A percentile compares a stretch with the other conserved stretches of the same genome.
Evolutionary conservation across 2,329 filamentous ascomycete genomes (phyloP).

Genomic region (Nigrospora oryzae): DNA sequence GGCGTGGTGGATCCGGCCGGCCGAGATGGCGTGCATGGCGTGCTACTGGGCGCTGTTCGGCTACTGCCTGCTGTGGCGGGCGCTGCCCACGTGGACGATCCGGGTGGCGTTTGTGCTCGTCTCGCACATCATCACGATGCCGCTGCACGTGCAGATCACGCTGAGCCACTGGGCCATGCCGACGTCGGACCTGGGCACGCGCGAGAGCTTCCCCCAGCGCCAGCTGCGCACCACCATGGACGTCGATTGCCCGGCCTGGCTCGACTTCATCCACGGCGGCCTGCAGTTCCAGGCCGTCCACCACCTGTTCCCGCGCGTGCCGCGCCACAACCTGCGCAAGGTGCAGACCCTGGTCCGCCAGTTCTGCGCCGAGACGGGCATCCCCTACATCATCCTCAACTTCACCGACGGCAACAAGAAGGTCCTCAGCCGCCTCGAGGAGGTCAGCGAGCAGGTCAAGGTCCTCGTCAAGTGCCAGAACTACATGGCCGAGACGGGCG

Average conservation of each 20-base stretch:
- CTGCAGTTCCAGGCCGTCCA: constrained; percentile 67
- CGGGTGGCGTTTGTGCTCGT: constrained; percentile 56
- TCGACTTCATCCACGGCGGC: constrained; percentile 65
- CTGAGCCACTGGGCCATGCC: constrained; percentile 68
- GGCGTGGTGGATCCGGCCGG: constrained; percentile 60
- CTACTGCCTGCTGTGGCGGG: constrained; percentile 53
- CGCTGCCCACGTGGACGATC: constrained; percentile 47
- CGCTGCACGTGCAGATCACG: constrained; percentile 64
- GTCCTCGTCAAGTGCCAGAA: constrained; percentile 48
- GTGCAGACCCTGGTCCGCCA: constrained; percentile 51
- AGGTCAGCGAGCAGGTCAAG: constrained; percentile 52
- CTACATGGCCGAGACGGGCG: too few relatives aligned
- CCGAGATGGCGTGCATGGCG: constrained; percentile 53
- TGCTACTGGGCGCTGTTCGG: constrained; percentile 64
- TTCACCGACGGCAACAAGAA: constrained; percentile 56
- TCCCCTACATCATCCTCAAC: constrained; percentile 52
- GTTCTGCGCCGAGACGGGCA: constrained; percentile 56
- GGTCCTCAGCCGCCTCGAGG: constrained; percentile 35
- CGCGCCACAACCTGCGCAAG: constrained; percentile 57
- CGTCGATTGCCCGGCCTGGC: constrained; percentile 62
- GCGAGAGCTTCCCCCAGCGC: constrained; percentile 60
- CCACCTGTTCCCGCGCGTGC: constrained; percentile 60
- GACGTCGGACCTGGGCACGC: constrained; percentile 52
- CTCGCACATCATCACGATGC: constrained; percentile 57
- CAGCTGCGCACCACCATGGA: constrained; percentile 68